Base-by-base conservation (phyloP, 1,284 basidiomycete genomes). In the Apiotrichum akiyoshidainum region DNA sequence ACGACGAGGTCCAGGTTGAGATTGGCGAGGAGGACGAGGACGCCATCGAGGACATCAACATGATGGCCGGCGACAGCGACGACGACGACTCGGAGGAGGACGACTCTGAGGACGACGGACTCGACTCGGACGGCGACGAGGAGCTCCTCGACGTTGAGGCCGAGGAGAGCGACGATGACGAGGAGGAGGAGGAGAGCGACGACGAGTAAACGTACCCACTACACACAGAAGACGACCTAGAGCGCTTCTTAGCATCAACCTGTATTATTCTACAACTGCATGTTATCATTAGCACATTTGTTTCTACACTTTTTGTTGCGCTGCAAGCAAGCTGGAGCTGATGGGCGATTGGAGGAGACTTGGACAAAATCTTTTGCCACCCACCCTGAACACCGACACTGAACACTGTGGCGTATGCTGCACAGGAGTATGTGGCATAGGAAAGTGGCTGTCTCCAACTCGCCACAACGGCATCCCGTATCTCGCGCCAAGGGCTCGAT, bases 21-120 rank as follows among this genome's bases (percentile, higher is more conserved):
- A 87, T 87, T 56, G 87, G 85, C 58, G 84, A 84, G 45, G 84
- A 85, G 45, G 83, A 83, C 51, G 83, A 84, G 22, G 86, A 82
- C 44, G 81, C 78, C 54, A 81, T 81, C 46, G 86, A 87, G 79
- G 84, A 87, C 57, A 65, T 80, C 67, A 70, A 80, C 67, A 83
- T 87, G 61, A 85, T 87, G 60, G 69, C 62, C 35, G 71, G 67
- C 33, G 79, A 81, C 54, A 82, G 85, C 65, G 84, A 80, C 46
- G 64, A 62, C 31, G 63, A 65, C 35, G 65, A 67, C 17, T 74
- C 75, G 34, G 61, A 67, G 12, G 69, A 69, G 14, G 68, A 81
- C 4, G 83, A 83, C 8, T 83, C 81, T 67, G 74, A 74, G 0
- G 83, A 71, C 13, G 69, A 71, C 22, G 54, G 34, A 13, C 61